Base-by-base conservation (phyloP, 1,139 yeast genomes). In the Geotrichum reessii region DNA sequence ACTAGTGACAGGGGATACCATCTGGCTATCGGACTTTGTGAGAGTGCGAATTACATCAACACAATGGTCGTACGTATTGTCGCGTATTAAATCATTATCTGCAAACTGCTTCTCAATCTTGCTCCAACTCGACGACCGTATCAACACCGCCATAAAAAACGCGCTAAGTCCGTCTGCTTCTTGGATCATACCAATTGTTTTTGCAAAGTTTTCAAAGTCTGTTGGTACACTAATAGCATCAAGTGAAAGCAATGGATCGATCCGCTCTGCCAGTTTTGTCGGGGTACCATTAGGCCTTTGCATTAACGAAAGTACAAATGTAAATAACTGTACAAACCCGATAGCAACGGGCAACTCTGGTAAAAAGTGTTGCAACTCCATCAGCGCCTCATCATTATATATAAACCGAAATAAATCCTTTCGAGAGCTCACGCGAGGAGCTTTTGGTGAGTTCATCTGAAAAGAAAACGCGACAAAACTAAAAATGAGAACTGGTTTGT, bases 301-400 rank as follows among this genome's bases (percentile, higher is more conserved):
- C 24, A 25, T 37, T 9, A 22, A 25, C 11, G 27, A n/a, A 27
- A 17, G 28, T 22, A 47, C 33, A 55, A 25, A 55, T 22, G 46
- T 19, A 40, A 52, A 52, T n/a, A 42, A 17, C 27, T 50, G 58
- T 24, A 55, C 21, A 50, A 55, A 50, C 17, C 46, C 51, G 25
- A 33, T 21, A 5, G 58, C 58, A 17, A 31, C 31, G 11, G 28
- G 25, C 9, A 31, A 7, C 7, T 28, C 22, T 8, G 54, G 44
- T 14, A 50, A 12, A 44, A 47, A 50, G 17, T 50, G 57, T 19
- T 42, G 53, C 1, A 55, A 54, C 17, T 51, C 54, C 47, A 37
- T 27, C 21, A 55, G 28, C 6, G 52, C 50, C 21, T 40, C 40
- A 19, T 19, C 40, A 37, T 55, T 53, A 14, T 37, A 37, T n/a